phyloP scores from a whole-genome alignment of 2,329 filamentous ascomycete species.

The Fusarium aywerte region DNA sequence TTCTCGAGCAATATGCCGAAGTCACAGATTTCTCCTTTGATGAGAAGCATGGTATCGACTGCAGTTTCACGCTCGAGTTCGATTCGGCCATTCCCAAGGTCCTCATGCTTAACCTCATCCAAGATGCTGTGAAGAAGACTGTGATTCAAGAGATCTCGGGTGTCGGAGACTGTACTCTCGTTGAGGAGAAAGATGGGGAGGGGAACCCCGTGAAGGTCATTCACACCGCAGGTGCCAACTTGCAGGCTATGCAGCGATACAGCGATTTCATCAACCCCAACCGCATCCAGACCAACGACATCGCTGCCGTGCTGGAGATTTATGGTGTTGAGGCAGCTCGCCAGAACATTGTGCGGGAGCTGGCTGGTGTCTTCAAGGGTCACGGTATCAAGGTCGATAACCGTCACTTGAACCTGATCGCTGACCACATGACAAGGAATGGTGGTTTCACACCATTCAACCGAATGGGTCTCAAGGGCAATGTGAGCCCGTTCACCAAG shows the following conservation, averaged over 20 bases:
- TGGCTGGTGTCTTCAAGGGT: slow-evolving; percentile 84
- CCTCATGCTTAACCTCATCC: slow-evolving; percentile 90
- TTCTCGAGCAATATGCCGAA: slow-evolving; percentile 72
- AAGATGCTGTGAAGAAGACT: slow-evolving; percentile 79
- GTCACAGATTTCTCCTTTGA: slow-evolving; percentile 85
- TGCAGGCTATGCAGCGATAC: slow-evolving; percentile 90
- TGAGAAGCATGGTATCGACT: slow-evolving; percentile 76
- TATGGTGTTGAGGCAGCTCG: slow-evolving; percentile 97
- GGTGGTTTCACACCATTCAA: slow-evolving; percentile 93
- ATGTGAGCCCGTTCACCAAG: slow-evolving; percentile 93
- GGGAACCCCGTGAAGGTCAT: slow-evolving; percentile 62
- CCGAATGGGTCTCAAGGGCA: slow-evolving; percentile 85
- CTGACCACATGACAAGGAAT: slow-evolving; percentile 96
- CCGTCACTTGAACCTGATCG: slow-evolving; percentile 93
- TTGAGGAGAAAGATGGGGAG: slow-evolving; percentile 62
- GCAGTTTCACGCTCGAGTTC: slow-evolving; percentile 85
- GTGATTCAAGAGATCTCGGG: slow-evolving; percentile 88
- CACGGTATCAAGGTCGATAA: slow-evolving; percentile 94
- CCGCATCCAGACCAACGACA: slow-evolving; percentile 90
- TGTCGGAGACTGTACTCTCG: slow-evolving; percentile 75
- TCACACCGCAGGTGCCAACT: slow-evolving; percentile 85
- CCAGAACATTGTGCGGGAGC: slow-evolving; percentile 85
- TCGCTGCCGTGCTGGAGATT: slow-evolving; percentile 81
- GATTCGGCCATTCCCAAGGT: slow-evolving; percentile 85
- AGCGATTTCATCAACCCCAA: slow-evolving; percentile 87